phyloP scores from a whole-genome alignment of 352 stramenopile species.

The Sclerospora graminicola region DNA sequence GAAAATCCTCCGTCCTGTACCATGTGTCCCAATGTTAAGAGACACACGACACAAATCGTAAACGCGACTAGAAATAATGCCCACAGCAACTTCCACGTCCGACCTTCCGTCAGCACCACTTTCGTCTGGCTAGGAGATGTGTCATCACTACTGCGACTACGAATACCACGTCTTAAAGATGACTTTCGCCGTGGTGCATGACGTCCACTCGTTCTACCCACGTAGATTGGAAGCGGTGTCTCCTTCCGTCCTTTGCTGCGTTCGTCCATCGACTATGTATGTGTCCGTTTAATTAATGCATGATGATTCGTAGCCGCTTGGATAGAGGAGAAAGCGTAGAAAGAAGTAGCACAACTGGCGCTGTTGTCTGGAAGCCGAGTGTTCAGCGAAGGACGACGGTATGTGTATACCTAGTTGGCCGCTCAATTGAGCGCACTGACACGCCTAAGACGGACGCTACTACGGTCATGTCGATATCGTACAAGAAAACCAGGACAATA shows the following conservation, averaged over 20 bases:
- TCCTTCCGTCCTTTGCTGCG: slow-evolving; percentile 14
- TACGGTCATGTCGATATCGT: too few relatives aligned
- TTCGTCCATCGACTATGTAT: not conserved
- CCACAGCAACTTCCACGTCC: slow-evolving; percentile 37
- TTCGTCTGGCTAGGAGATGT: slow-evolving; percentile 2
- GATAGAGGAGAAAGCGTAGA: too few relatives aligned
- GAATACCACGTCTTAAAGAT: slow-evolving; percentile 20
- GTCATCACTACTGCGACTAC: slow-evolving; percentile 18
- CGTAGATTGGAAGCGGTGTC: slow-evolving; percentile 30
- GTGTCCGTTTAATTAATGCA: too few relatives aligned
- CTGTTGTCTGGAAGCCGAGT: too few relatives aligned
- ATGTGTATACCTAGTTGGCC: too few relatives aligned
- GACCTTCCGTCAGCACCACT: slow-evolving; percentile 10
- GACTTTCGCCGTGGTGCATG: slow-evolving; percentile 25
- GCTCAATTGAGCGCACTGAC: too few relatives aligned
- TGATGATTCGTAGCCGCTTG: too few relatives aligned
- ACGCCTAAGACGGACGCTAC: too few relatives aligned
- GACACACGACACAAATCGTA: slow-evolving; percentile 38
- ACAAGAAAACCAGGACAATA: too few relatives aligned
- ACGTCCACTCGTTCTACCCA: slow-evolving; percentile 12
- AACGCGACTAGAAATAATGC: slow-evolving; percentile 34
- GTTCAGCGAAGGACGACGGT: too few relatives aligned
- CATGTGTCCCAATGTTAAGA: slow-evolving; percentile 34
- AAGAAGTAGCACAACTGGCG: too few relatives aligned
- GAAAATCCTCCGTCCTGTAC: slow-evolving; percentile 35